A percentile compares a stretch with the other conserved stretches of the same genome.
Conservation (phyloP, 352 stramenopile species). For the Achlya hypogyna region DNA sequence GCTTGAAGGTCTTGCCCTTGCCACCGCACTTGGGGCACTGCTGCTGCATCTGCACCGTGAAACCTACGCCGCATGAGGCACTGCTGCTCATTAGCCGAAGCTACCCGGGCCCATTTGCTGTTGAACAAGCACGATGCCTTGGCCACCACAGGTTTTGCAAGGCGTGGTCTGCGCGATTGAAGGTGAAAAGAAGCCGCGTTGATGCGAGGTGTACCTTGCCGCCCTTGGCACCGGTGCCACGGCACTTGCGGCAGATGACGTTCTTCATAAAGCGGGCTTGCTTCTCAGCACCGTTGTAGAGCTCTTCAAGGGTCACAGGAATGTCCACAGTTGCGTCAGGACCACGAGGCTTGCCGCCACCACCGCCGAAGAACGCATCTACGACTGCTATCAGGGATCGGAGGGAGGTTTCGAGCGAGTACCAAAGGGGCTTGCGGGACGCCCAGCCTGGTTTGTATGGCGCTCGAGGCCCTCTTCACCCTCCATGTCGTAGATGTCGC, state of each 20-base stretch:
- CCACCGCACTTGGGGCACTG: constrained; percentile 70
- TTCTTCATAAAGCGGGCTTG: constrained; percentile 56
- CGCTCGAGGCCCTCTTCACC: constrained; percentile 81
- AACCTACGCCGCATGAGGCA: constrained; percentile 23
- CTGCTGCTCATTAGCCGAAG: background rate
- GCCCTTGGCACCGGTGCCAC: constrained; percentile 70
- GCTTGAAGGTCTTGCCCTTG: constrained; percentile 92
- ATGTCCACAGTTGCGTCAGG: constrained; percentile 69
- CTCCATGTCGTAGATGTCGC: constrained; percentile 89
- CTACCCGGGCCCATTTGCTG: constrained; percentile 63
- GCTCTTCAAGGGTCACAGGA: constrained; percentile 69
- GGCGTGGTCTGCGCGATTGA: constrained; percentile 34
- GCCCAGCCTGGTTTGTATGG: constrained; percentile 44
- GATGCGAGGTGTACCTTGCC: constrained; percentile 43
- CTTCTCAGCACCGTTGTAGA: constrained; percentile 79
- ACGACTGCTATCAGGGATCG: background rate
- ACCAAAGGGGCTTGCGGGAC: constrained; percentile 51
- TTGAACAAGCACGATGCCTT: constrained; percentile 66
- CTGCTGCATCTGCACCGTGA: constrained; percentile 88
- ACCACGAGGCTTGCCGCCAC: constrained; percentile 52
- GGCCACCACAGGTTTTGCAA: constrained; percentile 63
- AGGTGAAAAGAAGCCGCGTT: background rate
- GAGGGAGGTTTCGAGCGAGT: background rate
- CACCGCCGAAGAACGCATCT: constrained; percentile 67
- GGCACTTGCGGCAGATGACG: constrained; percentile 80